phyloP scores from a whole-genome alignment of 345 rosid species.

The Schrenkiella parvula region DNA sequence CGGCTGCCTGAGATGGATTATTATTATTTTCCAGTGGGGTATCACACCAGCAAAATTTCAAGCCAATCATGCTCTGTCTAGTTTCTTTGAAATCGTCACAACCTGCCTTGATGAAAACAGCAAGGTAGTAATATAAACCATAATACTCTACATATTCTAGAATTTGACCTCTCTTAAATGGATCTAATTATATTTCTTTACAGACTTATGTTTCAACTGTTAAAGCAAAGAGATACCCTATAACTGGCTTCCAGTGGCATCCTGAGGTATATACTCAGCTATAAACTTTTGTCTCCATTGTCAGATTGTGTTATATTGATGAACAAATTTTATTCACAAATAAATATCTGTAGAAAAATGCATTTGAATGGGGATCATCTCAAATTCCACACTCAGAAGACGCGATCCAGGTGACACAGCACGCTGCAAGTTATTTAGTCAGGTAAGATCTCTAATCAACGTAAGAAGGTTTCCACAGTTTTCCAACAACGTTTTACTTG shows the following conservation, averaged over 20 bases:
- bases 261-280: slow-evolving; percentile 60
- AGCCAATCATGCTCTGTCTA: slow-evolving; percentile 44
- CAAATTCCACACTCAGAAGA: slow-evolving; percentile 88
- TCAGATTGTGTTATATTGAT: neutral
- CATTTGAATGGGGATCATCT: slow-evolving; percentile 85
- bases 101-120: slow-evolving; percentile 59
- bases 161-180: neutral
- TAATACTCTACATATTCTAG: neutral
- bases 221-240: slow-evolving; percentile 68
- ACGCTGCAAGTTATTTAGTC: slow-evolving; percentile 62
- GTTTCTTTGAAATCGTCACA: slow-evolving; percentile 78
- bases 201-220: slow-evolving; percentile 88
- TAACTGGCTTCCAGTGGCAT: slow-evolving; percentile 94
- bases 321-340: neutral
- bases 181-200: neutral
- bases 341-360: slow-evolving; percentile 63
- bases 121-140: slow-evolving; percentile 43
- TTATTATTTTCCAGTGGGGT: slow-evolving; percentile 52
- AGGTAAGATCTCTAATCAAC: slow-evolving; percentile 44
- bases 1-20: neutral
- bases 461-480: neutral
- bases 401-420: slow-evolving; percentile 81
- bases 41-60: slow-evolving; percentile 60
- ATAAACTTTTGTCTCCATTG: neutral
- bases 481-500: neutral